A percentile compares a stretch with the other conserved stretches of the same genome.
These are phyloP conservation scores for Aspergillus saccharolyticus DNA, from an alignment of 495 filamentous ascomycete species.

Conservation along the genomic window DNA sequence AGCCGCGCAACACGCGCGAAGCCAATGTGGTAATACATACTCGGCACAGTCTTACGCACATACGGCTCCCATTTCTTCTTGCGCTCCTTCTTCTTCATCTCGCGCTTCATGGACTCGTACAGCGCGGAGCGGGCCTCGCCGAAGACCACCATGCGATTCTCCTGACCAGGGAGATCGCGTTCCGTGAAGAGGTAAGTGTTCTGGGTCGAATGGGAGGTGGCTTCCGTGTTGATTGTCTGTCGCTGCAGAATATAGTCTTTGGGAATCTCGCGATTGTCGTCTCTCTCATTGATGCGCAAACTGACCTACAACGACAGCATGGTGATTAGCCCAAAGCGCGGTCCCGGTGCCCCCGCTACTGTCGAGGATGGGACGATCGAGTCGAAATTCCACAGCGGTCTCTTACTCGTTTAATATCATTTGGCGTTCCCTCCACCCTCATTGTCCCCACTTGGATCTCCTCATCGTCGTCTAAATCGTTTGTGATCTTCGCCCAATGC, in stretches of 20 bases:
- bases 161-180: constrained; percentile 79
- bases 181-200: constrained; percentile 92
- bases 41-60: constrained; percentile 74
- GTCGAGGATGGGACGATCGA: too few species aligned
- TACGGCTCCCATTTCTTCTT: constrained; percentile 64
- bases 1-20: not conserved
- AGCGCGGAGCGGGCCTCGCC: constrained; percentile 43
- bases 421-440: constrained; percentile 53
- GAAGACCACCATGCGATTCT: constrained; percentile 43
- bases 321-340: not conserved
- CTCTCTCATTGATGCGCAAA: constrained; percentile 48
- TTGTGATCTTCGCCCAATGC: constrained; percentile 43
- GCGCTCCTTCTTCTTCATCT: constrained; percentile 43
- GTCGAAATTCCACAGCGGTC: constrained; percentile 10
- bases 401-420: constrained; percentile 50
- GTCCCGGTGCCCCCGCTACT: too few species aligned
- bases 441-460: constrained; percentile 71
- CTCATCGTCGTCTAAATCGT: constrained; percentile 49
- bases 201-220: constrained; percentile 42
- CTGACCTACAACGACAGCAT: constrained; percentile 32
- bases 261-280: constrained; percentile 61
- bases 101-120: constrained; percentile 45
- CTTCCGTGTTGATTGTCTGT: constrained; percentile 44
- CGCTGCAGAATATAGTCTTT: constrained; percentile 77
- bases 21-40: constrained; percentile 45